Percentiles rank a stretch among this genome's conserved stretches.
phyloP scores from a whole-genome alignment of 2,329 filamentous ascomycete genomes.

The Neopestalotiopsis sp. region DNA sequence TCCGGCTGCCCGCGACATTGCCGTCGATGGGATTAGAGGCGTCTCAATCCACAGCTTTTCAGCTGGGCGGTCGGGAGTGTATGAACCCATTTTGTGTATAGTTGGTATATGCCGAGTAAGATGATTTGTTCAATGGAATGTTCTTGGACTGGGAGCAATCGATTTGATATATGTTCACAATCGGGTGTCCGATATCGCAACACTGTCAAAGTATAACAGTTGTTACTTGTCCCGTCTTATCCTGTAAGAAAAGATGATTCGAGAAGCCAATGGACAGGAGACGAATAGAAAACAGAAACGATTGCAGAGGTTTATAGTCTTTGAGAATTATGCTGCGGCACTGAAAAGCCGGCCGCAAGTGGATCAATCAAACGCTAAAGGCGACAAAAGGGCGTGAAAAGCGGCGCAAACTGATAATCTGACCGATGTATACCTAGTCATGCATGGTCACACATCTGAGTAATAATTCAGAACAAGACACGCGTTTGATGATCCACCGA shows the following conservation, averaged over 20 bases:
- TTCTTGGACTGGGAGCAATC: background rate
- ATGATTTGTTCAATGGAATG: background rate
- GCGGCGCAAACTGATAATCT: background rate
- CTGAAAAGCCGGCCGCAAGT: background rate
- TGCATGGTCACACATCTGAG: background rate
- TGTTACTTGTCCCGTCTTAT: background rate
- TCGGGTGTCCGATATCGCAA: conserved; percentile 4
- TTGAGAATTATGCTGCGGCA: background rate
- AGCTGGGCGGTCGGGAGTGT: conserved; percentile 41
- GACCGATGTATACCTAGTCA: background rate
- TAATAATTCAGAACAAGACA: background rate
- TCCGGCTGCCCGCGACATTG: conserved; percentile 72
- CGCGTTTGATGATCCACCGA: too few relatives aligned
- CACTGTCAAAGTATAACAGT: background rate
- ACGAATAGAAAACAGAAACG: background rate
- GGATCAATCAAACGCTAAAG: background rate
- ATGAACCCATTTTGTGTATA: conserved; percentile 45
- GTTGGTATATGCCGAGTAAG: background rate
- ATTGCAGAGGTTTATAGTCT: conserved; percentile 1
- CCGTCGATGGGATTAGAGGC: conserved; percentile 70
- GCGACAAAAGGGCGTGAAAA: background rate
- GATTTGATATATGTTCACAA: background rate
- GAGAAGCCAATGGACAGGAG: too few relatives aligned
- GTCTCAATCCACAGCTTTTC: conserved; percentile 72
- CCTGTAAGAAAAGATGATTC: background rate